Conservation (phyloP, 768 basidiomycete species). For the Macrolepiota dolichaula region DNA sequence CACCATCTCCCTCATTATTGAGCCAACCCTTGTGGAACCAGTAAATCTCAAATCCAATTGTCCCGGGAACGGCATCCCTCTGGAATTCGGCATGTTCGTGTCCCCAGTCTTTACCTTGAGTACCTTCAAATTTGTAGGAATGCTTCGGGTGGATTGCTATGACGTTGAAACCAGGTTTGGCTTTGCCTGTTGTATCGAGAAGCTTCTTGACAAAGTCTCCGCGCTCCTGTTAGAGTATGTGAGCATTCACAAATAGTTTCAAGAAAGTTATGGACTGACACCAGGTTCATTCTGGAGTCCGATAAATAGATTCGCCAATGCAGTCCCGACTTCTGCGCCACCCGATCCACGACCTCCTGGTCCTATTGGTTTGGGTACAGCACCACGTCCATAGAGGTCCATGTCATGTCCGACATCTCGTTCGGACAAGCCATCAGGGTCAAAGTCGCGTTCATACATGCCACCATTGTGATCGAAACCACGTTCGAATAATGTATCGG, state of each 20-base stretch:
- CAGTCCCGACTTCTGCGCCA: not conserved
- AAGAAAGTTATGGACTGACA: not conserved
- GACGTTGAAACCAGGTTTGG: not conserved
- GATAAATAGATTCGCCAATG: not conserved
- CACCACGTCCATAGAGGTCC: not conserved
- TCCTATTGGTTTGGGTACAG: not conserved
- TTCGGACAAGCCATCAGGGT: not conserved
- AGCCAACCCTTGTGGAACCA: conserved; percentile 20
- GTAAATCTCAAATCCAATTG: conserved; percentile 21
- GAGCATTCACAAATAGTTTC: not conserved
- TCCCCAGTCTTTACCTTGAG: conserved; percentile 12
- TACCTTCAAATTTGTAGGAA: conserved; percentile 9
- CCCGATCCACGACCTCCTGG: not conserved
- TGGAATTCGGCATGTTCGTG: conserved; percentile 8
- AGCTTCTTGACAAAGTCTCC: not conserved
- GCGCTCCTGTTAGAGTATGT: not conserved
- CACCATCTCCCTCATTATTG: conserved; percentile 19
- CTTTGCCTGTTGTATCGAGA: not conserved
- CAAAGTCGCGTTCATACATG: not conserved
- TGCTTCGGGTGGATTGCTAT: conserved; percentile 12
- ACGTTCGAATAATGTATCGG: not conserved
- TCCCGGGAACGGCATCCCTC: not conserved
- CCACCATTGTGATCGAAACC: not conserved
- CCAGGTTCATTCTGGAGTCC: not conserved
- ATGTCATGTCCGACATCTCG: no score